Evolutionary conservation across 108 stramenopile species (phyloP), one percentile per base, ranked within the genome.

Genomic region (Cyclotella choctawhatcheeana): DNA sequence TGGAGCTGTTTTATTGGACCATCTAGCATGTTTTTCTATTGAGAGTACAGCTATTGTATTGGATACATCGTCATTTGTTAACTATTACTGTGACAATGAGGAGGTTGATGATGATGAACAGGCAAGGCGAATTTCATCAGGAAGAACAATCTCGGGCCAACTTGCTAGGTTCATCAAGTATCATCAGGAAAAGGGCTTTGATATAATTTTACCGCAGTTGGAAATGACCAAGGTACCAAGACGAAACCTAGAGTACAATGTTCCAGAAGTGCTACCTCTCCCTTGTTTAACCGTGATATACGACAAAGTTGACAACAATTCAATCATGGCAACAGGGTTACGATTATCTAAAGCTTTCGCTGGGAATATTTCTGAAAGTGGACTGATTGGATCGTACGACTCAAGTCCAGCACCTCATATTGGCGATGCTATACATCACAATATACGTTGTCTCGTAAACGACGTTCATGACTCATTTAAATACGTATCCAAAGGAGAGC

Each of bases 151-250:
- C 18, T 25, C 69, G 2, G 33, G n/a, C 12, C 69, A 71, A 32
- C 24, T 60, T 24, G 18, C 37, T 18, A 55, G 69, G 20, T 71
- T 33, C 25, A 71, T 71, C 20, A 60, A 60, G 58, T 71, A 71
- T 35, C 25, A 45, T 37, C n/a, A 22, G 5, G 58, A 71, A 6
- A 71, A 71, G 40, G 69, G 69, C 3, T 71, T 71, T 51, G 69
- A 71, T 51, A 71, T 71, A 0, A 71, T 71, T 21, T 16, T 71
- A 25, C 69, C 69, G 35, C 37, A 71, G 22, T 47, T 71, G 20
- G 58, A 71, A 58, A 71, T 71, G 35, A 16, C 12, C 34, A 71
- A 59, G 26, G 58, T 62, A 5, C 43, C 69, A 18, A 34, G 58
- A 1, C n/a, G 58, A 2, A 71, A 71, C 21, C 43, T 71, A 27